Evolutionary conservation across 306 rosid genomes (phyloP), one percentile per base, ranked within the genome.

Genomic region (Hippophae rhamnoides): DNA sequence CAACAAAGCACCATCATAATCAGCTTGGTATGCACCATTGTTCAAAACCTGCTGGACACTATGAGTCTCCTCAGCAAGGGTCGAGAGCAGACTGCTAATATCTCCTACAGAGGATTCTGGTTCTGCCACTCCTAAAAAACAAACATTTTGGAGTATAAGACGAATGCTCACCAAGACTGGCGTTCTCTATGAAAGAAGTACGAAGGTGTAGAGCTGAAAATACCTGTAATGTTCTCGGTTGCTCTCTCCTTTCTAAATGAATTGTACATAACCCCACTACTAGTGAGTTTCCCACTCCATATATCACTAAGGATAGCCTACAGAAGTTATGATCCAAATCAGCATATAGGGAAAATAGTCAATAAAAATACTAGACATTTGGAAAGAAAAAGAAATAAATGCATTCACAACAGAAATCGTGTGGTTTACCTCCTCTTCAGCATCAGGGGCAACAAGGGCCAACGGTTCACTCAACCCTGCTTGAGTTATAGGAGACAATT

Each of bases 361-460:
- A n/a, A n/a, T 8, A 41, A 49, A 26, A 18, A 3, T 10, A 47
- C 5, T 13, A 0, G 5, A 10, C 7, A 47, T 47, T 47, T 7
- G 1, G 12, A 6, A 14, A 13, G 31, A 53, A 13, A 13, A 2
- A 43, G 6, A n/a, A 9, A 7, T 6, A 45, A 6, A 12, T 18
- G 23, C 23, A 18, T 18, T 18, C 27, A 56, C 53, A 2, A 8
- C 10, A 13, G 51, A 13, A 43, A 63, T 44, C 50, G 5, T 41
- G 54, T 13, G 75, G 23, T 18, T 56, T 72, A 84, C 92, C 92
- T 84, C 78, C 76, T 81, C 92, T 66, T 76, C 92, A 41, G 71
- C 67, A 76, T 57, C 72, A 52, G 92, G 92, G 64, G 92, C 83
- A 64, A 70, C 55, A 81, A 84, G 74, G 63, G 92, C 81, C 62